These are phyloP conservation scores for Trypanosoma rangeli DNA, from an alignment of 208 protist genomes.

Conservation along the genomic window DNA sequence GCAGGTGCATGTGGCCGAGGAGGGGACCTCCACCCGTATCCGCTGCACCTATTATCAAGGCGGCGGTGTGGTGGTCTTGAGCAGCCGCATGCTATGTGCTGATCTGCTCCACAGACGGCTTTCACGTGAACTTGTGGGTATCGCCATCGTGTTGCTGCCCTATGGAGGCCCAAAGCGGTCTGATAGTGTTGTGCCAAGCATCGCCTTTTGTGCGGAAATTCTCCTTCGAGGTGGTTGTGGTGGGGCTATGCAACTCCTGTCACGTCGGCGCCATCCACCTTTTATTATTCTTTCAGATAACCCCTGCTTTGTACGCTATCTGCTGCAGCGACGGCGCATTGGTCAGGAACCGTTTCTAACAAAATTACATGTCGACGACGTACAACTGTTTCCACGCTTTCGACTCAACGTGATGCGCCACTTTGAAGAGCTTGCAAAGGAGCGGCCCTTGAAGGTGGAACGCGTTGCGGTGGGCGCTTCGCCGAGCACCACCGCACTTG, in stretches of 20 bases:
- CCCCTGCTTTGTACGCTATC: constrained; percentile 50
- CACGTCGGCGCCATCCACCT: constrained; percentile 24
- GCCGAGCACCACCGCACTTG: constrained; percentile 31
- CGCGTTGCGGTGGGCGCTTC: constrained; percentile 44
- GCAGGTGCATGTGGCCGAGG: constrained; percentile 54
- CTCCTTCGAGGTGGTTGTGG: constrained; percentile 42
- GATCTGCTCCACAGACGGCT: constrained; percentile 83
- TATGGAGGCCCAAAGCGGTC: constrained; percentile 14
- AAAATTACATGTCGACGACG: constrained; percentile 65
- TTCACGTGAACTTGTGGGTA: constrained; percentile 44
- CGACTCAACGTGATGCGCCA: constrained; percentile 74
- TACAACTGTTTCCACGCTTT: constrained; percentile 85
- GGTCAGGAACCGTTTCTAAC: constrained; percentile 66
- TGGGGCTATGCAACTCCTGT: neutral
- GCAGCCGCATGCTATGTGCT: constrained; percentile 66
- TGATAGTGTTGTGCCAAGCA: constrained; percentile 43
- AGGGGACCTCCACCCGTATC: constrained; percentile 59
- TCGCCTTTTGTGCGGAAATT: constrained; percentile 74
- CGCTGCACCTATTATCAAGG: constrained; percentile 61
- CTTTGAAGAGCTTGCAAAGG: constrained; percentile 55
- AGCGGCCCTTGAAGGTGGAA: constrained; percentile 52
- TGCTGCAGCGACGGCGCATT: constrained; percentile 64
- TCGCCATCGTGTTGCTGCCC: constrained; percentile 49
- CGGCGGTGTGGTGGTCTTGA: constrained; percentile 65
- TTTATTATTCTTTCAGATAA: constrained; percentile 67